Evolutionary conservation across 257 asterid species (phyloP), one percentile per base, ranked within the genome.

Genomic region (Anisodus acutangulus): DNA sequence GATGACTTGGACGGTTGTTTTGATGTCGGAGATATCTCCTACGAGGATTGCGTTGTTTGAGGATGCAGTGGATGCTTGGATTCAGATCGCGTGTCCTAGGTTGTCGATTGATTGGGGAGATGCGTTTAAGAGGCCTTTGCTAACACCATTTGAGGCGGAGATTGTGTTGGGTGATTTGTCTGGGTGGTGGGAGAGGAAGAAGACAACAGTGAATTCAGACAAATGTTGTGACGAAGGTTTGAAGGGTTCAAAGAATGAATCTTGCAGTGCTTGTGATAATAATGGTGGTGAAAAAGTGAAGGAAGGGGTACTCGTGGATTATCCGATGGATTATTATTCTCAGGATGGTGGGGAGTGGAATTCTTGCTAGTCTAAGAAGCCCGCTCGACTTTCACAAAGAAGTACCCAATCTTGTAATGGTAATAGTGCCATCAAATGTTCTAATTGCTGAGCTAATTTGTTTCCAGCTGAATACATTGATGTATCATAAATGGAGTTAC

Each of bases 321-420:
- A 96, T 86, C 98, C 98, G 0, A 96, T 96, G 99, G 99, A 96
- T 91, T 96, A 96, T 88, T 94, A 96, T 90, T 90, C 98, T 15
- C 97, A 91, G 88, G 98, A 93, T 89, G 99, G 99, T 10, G 99
- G 99, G 83, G 95, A 91, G 47, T 96, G 98, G 98, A 96, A 92
- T 85, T 93, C 99, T 68, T 87, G 91, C 88, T 92, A 96, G 86
- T 84, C 95, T 0, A 95, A 94, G 91, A 96, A 94, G 91, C 84
- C 89, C 35, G 88, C 79, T 78, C 88, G 90, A 82, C 84, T 60
- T 76, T 68, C 85, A 39, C 86, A 59, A 16, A 90, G 88, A 78
- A 94, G 64, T 69, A 82, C 79, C 12, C 89, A 87, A 72, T 84
- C 91, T 79, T 87, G 94, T 87, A 87, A 81, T 76, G 64, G 26